These are phyloP conservation scores for Boletellus sp. DNA, from an alignment of 768 basidiomycete species.

Conservation along the genomic window DNA sequence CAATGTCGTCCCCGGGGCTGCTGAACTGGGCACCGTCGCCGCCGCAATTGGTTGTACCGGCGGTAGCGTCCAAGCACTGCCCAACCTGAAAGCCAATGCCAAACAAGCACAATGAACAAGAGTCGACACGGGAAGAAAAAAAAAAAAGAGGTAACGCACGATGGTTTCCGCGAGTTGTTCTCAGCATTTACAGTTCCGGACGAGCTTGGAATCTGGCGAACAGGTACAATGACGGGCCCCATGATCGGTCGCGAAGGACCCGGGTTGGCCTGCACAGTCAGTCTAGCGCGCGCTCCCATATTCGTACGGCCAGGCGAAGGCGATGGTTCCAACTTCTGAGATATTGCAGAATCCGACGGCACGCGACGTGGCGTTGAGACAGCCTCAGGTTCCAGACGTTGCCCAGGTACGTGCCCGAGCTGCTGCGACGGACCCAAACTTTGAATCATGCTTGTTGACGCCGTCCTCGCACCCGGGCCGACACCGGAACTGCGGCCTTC, in stretches of 20 bases:
- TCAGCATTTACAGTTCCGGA: slow-evolving; percentile 21
- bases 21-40: slow-evolving; percentile 22
- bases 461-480: neutral
- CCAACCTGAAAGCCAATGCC: slow-evolving; percentile 13
- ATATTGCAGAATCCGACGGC: slow-evolving; percentile 7
- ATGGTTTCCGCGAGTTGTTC: slow-evolving; percentile 38
- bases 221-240: slow-evolving; percentile 65
- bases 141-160: slow-evolving; percentile 37
- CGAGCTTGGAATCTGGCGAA: slow-evolving; percentile 39
- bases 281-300: slow-evolving; percentile 12
- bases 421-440: neutral
- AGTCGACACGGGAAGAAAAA: too few relatives aligned
- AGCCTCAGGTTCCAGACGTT: slow-evolving; percentile 5
- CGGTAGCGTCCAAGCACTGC: slow-evolving; percentile 61
- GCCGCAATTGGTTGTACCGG: slow-evolving; percentile 47
- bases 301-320: neutral
- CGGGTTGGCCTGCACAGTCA: slow-evolving; percentile 23
- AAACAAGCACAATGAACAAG: neutral
- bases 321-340: neutral
- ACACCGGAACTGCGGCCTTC: slow-evolving; percentile 1
- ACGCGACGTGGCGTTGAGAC: slow-evolving; percentile 9
- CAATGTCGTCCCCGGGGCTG: slow-evolving; percentile 23
- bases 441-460: neutral
- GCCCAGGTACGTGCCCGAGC: slow-evolving; percentile 1
- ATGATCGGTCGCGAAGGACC: slow-evolving; percentile 33